Evolutionary conservation across 345 rosid species (phyloP).

Genomic region (Euphorbia lathyris): DNA sequence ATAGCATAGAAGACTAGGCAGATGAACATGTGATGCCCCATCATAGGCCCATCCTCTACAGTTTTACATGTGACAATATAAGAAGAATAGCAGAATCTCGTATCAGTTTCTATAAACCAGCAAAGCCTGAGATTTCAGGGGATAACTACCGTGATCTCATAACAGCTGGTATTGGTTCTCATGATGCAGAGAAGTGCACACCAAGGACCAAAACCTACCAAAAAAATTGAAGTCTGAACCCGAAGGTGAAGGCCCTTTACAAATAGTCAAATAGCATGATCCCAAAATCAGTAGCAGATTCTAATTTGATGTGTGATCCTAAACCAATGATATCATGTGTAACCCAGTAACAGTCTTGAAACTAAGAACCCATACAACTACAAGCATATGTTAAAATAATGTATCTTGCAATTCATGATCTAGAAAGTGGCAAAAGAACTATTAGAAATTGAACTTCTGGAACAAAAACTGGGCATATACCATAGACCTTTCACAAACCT

Average conservation of each 20-base stretch:
- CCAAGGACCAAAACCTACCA: neutral
- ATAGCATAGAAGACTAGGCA: neutral
- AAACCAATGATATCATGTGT: neutral
- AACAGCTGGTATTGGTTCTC: neutral
- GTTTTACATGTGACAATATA: neutral
- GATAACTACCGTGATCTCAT: neutral
- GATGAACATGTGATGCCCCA: neutral
- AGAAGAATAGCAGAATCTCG: neutral
- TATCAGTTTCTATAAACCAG: neutral
- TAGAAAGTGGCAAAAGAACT: too few species aligned
- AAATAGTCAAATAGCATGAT: neutral
- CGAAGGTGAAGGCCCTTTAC: neutral
- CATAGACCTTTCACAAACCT: neutral
- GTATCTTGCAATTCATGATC: neutral
- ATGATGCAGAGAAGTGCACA: neutral
- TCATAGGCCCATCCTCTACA: neutral
- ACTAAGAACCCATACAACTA: neutral
- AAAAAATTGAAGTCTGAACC: neutral
- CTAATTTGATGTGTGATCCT: neutral
- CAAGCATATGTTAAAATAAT: neutral
- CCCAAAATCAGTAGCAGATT: constrained; percentile 3
- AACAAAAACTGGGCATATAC: neutral
- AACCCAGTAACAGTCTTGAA: neutral
- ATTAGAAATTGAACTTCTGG: neutral
- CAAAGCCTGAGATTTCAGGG: neutral